Percentiles rank a stretch among this genome's conserved stretches.
Conservation (phyloP, 768 basidiomycete genomes). For the Floccularia luteovirens region DNA sequence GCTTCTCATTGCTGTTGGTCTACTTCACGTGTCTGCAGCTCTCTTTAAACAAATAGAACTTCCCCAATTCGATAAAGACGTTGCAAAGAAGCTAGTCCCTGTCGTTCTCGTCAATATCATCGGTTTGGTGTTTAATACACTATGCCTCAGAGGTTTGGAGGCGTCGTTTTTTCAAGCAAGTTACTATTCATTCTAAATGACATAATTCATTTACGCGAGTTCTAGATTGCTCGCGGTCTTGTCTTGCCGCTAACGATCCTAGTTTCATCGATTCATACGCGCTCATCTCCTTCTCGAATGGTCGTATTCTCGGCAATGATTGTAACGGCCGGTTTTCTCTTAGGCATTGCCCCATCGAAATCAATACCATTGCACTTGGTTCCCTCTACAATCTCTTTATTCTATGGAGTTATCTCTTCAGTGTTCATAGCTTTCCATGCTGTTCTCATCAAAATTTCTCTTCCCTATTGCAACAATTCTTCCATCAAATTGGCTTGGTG, state of each 20-base stretch:
- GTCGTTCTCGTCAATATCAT: conserved; percentile 65
- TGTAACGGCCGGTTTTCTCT: conserved; percentile 71
- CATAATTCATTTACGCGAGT: conserved; percentile 1
- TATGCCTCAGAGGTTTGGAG: conserved; percentile 72
- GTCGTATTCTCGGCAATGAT: conserved; percentile 52
- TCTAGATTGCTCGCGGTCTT: conserved; percentile 76
- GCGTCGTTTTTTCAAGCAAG: conserved; percentile 74
- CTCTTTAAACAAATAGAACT: conserved; percentile 46
- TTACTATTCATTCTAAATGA: background rate
- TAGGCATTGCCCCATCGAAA: conserved; percentile 60
- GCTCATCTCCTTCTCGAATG: conserved; percentile 39
- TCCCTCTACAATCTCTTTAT: conserved; percentile 49
- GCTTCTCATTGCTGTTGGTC: conserved; percentile 58
- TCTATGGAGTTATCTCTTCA: conserved; percentile 68
- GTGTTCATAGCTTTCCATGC: conserved; percentile 72
- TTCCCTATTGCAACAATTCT: conserved; percentile 61
- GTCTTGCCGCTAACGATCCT: conserved; percentile 77
- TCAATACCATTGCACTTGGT: conserved; percentile 29
- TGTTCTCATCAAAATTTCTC: conserved; percentile 65
- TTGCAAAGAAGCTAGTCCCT: conserved; percentile 51
- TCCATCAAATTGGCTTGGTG: conserved; percentile 74
- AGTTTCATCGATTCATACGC: conserved; percentile 56
- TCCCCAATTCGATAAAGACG: conserved; percentile 42
- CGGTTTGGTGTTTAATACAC: conserved; percentile 72
- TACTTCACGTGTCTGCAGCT: conserved; percentile 48